Base-by-base conservation (phyloP, 129 eudicot genomes). In the Helianthus annuus region DNA sequence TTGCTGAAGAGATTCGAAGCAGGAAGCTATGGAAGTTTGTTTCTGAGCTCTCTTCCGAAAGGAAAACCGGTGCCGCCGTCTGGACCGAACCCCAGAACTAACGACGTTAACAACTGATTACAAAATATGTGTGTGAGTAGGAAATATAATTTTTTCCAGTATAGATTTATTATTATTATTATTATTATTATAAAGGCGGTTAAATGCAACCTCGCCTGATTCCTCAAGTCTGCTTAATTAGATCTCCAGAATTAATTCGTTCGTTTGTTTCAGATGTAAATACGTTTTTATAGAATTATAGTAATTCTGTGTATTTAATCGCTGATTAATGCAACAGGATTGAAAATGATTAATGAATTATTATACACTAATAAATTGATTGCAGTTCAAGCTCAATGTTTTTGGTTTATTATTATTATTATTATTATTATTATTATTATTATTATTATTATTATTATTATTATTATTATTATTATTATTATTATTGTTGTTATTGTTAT, bases 41-140 rank as follows among this genome's bases (percentile, higher is more conserved):
- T 78, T 58, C 63, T 86, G 61, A 78, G 49, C 75, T 68, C 79
- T 58, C 88, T 86, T 55, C 91, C 91, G 27, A 86, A 86, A 69
- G 88, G 88, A 48, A 5, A n/a, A 0, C 48, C 68, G 1, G 54
- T 65, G 44, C 84, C 80, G 22, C 77, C 84, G 12, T 86, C 91
- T n/a, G 88, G 88, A 13, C 91, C 91, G 1, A 86, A 84, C 78
- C 38, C 36, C 66, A 78, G 88, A 48, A 77, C 83, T 12, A 86
- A 86, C 73, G 64, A 13, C 53, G 3, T 63, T 0, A 78, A 83
- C 60, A 75, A 78, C 56, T 83, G 2, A 54, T 36, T 48, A 19
- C 64, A 16, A 19, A 36, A 38, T 48, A 49, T 32, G 64, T 69
- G 22, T 19, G 64, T 64, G 63, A 39, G 14, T 44, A 70, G 71